Base-by-base conservation (phyloP, 2,329 filamentous ascomycete species). In the Aspergillus arachidicola region DNA sequence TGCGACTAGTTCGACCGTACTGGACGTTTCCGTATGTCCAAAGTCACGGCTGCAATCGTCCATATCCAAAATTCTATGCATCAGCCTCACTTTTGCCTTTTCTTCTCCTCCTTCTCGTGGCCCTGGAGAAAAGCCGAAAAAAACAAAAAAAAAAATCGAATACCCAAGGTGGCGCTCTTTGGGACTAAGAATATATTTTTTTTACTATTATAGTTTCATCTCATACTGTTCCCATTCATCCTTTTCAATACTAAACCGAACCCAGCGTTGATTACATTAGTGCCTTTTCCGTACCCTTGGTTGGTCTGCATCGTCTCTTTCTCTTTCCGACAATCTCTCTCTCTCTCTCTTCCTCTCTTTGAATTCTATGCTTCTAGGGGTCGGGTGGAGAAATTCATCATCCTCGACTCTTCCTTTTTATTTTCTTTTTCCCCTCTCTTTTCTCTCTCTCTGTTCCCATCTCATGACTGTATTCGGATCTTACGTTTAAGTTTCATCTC, bases 11-110 rank as follows among this genome's bases (percentile, higher is more conserved):
- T 34, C 51, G 16, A 23, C 16, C 11, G 32, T 19, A 38, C 11
- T 38, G 51, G 51, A 38, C 21, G 32, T 41, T 55, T 55, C 32
- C 51, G 51, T 38, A 38, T 23, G n/a, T n/a, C 16, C 28, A 53
- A 34, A 53, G 50, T 54, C 32, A 54, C 32, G 32, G 50, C 51
- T 54, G 51, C 51, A 54, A 54, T 54, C 51, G 28, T 46, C 43
- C 58, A 51, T 34, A 32, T 32, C 38, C 16, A n/a, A 30, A 38
- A 36, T 14, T 46, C 6, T 38, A 16, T 21, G 32, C 30, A 59
- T 58, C 63, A 66, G 65, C 65, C 65, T 66, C 65, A 66, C 65
- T 65, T 66, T 65, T 28, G 26, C 58, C 57, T 16, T 51, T 53
- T 56, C 38, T 48, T 26, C 19, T 30, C n/a, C 19, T 21, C 21